Conservation (phyloP, 2,329 filamentous ascomycete genomes). For the Hypoxylon sp. region DNA sequence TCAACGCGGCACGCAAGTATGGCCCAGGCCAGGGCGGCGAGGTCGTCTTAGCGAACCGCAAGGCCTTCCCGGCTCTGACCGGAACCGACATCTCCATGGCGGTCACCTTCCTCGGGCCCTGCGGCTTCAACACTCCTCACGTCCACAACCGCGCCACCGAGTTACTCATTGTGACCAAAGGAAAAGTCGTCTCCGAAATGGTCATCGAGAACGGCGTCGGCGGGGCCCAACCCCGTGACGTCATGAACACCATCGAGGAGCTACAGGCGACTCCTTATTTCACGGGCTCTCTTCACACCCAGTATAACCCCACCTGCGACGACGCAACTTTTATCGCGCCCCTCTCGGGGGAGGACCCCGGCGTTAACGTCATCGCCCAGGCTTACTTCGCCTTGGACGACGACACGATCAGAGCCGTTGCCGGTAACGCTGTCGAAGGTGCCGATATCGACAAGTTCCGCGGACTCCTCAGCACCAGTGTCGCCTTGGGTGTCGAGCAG, state of each 20-base stretch:
- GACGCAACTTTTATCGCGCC: constrained; percentile 61
- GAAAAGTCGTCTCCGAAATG: constrained; percentile 67
- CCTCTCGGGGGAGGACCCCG: constrained; percentile 51
- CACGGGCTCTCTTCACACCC: constrained; percentile 66
- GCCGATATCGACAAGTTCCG: constrained; percentile 60
- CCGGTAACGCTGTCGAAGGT: constrained; percentile 47
- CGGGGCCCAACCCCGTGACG: constrained; percentile 57
- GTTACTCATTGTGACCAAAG: constrained; percentile 66
- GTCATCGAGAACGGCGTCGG: constrained; percentile 67
- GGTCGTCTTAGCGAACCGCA: constrained; percentile 67
- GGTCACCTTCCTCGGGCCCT: constrained; percentile 66
- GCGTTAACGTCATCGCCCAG: constrained; percentile 41
- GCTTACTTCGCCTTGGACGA: constrained; percentile 55
- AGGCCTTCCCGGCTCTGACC: constrained; percentile 70
- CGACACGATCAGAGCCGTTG: constrained; percentile 57
- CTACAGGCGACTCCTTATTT: constrained; percentile 69
- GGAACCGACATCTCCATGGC: constrained; percentile 67
- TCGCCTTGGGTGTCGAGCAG: constrained; percentile 67
- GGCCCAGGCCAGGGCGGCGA: constrained; percentile 62
- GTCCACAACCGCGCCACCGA: constrained; percentile 69
- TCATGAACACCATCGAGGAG: constrained; percentile 57
- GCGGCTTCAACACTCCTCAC: constrained; percentile 71
- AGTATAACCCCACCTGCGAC: constrained; percentile 70
- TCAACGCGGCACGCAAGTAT: constrained; percentile 55
- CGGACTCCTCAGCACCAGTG: constrained; percentile 61